Evolutionary conservation across 1,284 basidiomycete species (phyloP).

Genomic region (Ustilago bromivora): DNA sequence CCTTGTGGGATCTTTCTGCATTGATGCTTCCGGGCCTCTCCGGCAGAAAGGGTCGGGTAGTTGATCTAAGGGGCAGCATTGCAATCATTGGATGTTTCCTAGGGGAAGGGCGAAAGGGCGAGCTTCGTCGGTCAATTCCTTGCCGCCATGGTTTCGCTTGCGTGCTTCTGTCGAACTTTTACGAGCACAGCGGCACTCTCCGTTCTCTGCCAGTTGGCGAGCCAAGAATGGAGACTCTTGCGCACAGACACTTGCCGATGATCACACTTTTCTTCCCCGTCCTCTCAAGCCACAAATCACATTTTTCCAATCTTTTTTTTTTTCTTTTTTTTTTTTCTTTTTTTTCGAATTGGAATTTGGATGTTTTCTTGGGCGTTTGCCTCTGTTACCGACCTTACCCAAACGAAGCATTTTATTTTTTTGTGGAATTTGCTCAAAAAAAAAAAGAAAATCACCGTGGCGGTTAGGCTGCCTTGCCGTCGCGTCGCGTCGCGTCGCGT

Average conservation of each 20-base stretch:
- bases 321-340: not conserved
- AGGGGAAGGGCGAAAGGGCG: not conserved
- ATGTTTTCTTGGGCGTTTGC: too few species aligned
- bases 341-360: too few species aligned
- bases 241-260: not conserved
- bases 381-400: too few species aligned
- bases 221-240: not conserved
- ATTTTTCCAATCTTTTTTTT: not conserved
- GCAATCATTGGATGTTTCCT: constrained; percentile 20
- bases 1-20: not conserved
- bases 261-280: not conserved
- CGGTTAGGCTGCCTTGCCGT: not conserved
- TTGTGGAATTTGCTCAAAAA: too few species aligned
- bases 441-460: too few species aligned
- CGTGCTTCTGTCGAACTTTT: not conserved
- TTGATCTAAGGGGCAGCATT: constrained; percentile 6
- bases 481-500: too few species aligned
- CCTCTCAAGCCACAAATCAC: not conserved
- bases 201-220: not conserved
- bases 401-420: too few species aligned
- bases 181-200: not conserved
- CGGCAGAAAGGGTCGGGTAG: constrained; percentile 23
- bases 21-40: constrained; percentile 21
- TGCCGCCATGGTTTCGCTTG: not conserved
- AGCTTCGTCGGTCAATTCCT: not conserved